Evolutionary conservation across 176 grass and related monocot species (phyloP), one percentile per base, ranked within the genome.

Genomic region (Raddia distichophylla): DNA sequence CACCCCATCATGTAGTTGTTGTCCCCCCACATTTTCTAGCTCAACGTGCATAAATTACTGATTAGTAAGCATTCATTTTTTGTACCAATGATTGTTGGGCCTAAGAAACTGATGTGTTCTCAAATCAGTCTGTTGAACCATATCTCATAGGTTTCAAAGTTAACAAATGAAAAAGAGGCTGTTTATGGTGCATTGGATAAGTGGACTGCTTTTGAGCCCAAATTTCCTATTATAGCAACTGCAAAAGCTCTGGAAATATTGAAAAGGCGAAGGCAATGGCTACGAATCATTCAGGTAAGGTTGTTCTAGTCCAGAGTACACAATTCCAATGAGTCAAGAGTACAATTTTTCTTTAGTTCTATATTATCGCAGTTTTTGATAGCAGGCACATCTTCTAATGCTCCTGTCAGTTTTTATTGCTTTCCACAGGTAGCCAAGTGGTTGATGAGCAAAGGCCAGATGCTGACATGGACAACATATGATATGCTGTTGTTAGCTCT

Each of bases 391-490:
- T 77, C 76, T 68, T 56, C 71, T 76, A 50, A 73, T 1, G 22
- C 40, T 14, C 61, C 67, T 69, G 22, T 34, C 0, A 19, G 46
- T 42, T 69, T n/a, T 44, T 52, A 11, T 33, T 79, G 51, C 0
- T 82, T 48, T 79, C 82, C 18, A 22, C 57, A 99, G 93, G 90
- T 99, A 83, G 86, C 71, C 43, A 99, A 95, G 82, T 99, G 96
- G 96, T 68, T 99, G 75, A 84, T 95, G 69, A 99, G 89, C 89
- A 99, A 95, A 84, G 96, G 90, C 9, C 90, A 99, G 85, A 80
- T 89, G 68, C 67, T 95, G 55, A 99, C 93, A 53, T 93, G 90
- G 96, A 70, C 86, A 49, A 95, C 89, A 14, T 95, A 93, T 80
- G 93, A 95, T 79, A 88, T 81, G 15, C 65, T 99, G 69, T 47